Evolutionary conservation across 2,329 filamentous ascomycete species (phyloP), one percentile per base, ranked within the genome.

Genomic region (Trichoderma sp.): DNA sequence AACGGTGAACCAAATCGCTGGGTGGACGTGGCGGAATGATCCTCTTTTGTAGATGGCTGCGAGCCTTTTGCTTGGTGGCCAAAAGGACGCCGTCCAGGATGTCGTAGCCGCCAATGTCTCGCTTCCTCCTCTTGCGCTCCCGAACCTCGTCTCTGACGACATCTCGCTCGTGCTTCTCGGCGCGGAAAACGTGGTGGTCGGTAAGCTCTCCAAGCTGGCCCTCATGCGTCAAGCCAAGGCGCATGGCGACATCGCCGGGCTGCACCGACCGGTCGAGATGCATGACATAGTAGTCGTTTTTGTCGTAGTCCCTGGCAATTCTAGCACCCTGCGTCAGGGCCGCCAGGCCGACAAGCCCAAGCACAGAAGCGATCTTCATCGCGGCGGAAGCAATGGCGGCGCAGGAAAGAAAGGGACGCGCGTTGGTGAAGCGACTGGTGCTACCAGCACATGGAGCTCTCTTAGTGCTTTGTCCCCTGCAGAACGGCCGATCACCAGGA

Each of bases 271-370:
- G 81, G 68, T 90, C 87, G 74, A 99, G 86, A 72, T 97, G 92
- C 56, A 99, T 84, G 71, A 96, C 93, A 78, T 98, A 97, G 81
- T 97, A 98, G 79, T 99, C 94, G 79, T 93, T 88, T 45, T 86
- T 84, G 59, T 91, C 86, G 83, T 96, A 92, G 76, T 95, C 86
- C 73, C 92, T 90, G 70, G 84, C 81, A 59, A 83, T 81, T 53
- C 87, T 78, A 54, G 83, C 77, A 34, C 84, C 82, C 67, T 82
- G 79, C 69, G 83, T 78, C 74, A 84, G 74, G 69, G 78, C 79
- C 69, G 84, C 80, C 57, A 88, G 79, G 78, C 85, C 81, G 65
- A 84, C 77, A 59, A 87, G 80, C 77, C 84, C 81, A 68, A 90
- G 74, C 63, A 87, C 73, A 69, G 85, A 81, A 69, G 80, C 75